Base-by-base conservation (phyloP, 768 basidiomycete species). In the Leccinum disarticulatum region DNA sequence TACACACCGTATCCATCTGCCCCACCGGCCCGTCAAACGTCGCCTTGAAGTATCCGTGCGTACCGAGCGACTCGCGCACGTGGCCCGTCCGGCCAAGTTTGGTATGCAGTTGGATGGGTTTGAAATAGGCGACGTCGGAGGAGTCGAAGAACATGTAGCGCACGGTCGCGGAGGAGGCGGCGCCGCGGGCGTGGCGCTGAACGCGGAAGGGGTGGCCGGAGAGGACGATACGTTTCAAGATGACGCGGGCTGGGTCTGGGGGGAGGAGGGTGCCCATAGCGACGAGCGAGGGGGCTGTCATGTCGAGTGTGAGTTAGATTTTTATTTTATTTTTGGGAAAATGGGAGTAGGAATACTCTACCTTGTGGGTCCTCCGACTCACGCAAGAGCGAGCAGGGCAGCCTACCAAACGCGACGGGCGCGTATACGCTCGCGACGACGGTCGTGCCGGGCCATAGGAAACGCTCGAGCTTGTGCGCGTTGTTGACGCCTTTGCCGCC, bases 111-210 rank as follows among this genome's bases (percentile, higher is more conserved):
- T 96, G 93, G 60, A 98, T 87, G 1, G 95, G 94, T 72, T 93
- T 90, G 81, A 91, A 98, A 75, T 95, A 98, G 46, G 84, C 80
- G 52, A 98, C 83, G 71, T 98, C 96, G 50, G 93, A 93, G 85
- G 87, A 67, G 73, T 95, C 89, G 83, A 99, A 98, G 79, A 98
- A 98, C 93, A 99, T 92, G 79, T 98, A 98, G 57, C 96, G 88
- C 66, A 99, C 87, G 6, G 96, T 98, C 3, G 95, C 96, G 6
- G 43, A 46, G 43, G 43, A 46, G 19, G 43, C 19, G n/a, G 43
- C 43, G 5, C n/a, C 43, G 19, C 43, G 43, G 9, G 93, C 93
- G 79, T 93, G 95, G 72, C 94, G 93, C 81, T 98, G 95, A 2
- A 98, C 87, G 69, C 95, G 95, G 85, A 94, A 91, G 1, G 96